A percentile compares a stretch with the other conserved stretches of the same genome.
Evolutionary conservation across 148 eudicot species (phyloP).

Genomic region (Persicaria tinctoria): DNA sequence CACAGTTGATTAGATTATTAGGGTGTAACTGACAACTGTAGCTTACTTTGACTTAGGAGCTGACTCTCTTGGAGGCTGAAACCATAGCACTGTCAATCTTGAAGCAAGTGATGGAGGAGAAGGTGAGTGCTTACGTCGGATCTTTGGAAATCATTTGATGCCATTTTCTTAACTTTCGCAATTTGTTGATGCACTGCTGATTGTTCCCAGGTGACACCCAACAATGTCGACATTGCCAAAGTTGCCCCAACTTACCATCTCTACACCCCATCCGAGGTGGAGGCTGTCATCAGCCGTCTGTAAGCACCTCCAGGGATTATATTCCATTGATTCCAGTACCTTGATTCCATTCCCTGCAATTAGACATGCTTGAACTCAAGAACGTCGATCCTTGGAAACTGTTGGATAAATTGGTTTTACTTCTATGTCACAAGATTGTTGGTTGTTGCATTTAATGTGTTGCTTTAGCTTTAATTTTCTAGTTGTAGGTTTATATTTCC

Average conservation of each 20-base stretch:
- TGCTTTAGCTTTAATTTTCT: no score
- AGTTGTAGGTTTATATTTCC: no score
- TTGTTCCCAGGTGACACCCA: conserved; percentile 74
- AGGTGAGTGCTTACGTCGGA: conserved; percentile 33
- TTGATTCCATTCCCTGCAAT: not conserved
- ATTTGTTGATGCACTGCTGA: not conserved
- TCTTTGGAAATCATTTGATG: not conserved
- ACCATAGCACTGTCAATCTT: conserved; percentile 90
- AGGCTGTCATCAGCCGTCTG: conserved; percentile 75
- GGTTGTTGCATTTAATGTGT: no score
- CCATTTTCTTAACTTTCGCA: not conserved
- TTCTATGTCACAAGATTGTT: no score
- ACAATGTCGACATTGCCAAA: conserved; percentile 94
- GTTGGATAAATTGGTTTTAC: not conserved
- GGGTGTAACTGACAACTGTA: conserved; percentile 14
- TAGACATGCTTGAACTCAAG: not conserved
- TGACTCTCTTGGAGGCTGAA: conserved; percentile 85
- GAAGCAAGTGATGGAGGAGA: conserved; percentile 99
- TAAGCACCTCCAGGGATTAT: conserved; percentile 24
- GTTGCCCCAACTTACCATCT: conserved; percentile 92
- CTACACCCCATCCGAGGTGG: conserved; percentile 88
- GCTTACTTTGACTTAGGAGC: conserved; percentile 40
- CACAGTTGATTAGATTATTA: conserved; percentile 13
- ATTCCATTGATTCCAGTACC: not conserved
- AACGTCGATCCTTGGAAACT: not conserved